Percentiles rank a stretch among this genome's conserved stretches.
Conservation (phyloP, 2,329 filamentous ascomycete species). For the Cordyceps cicadae region DNA sequence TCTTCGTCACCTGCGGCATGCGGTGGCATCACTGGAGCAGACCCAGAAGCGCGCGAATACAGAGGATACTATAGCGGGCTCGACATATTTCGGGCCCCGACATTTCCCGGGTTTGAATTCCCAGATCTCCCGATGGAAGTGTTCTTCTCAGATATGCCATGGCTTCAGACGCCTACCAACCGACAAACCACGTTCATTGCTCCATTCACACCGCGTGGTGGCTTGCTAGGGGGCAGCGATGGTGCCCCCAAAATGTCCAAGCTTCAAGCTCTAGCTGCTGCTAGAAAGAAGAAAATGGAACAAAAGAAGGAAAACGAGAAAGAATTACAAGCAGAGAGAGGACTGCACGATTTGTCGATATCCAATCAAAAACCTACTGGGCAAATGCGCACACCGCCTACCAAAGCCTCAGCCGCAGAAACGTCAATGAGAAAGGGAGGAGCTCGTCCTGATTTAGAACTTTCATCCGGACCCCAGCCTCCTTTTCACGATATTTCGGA, state of each 20-base stretch:
- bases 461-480: not conserved
- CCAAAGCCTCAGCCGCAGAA: not conserved
- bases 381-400: not conserved
- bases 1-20: constrained; percentile 9
- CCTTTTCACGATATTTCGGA: not conserved
- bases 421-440: not conserved
- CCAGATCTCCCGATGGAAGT: not conserved
- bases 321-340: constrained; percentile 19
- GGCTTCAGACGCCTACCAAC: constrained; percentile 63
- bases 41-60: constrained; percentile 17
- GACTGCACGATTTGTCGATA: constrained; percentile 25
- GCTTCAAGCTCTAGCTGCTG: constrained; percentile 79
- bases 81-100: constrained; percentile 7
- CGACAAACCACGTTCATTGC: constrained; percentile 59
- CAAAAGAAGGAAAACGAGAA: constrained; percentile 39
- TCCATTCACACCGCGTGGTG: constrained; percentile 45
- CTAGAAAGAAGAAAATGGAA: constrained; percentile 73
- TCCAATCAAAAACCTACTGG: constrained; percentile 15
- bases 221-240: constrained; percentile 70
- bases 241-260: constrained; percentile 71
- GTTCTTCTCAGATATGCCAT: constrained; percentile 74
- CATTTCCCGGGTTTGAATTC: constrained; percentile 15
- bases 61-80: not conserved
- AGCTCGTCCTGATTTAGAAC: not conserved
- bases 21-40: constrained; percentile 23